Evolutionary conservation across 1,284 basidiomycete species (phyloP).

Genomic region (Ustilago tritici): DNA sequence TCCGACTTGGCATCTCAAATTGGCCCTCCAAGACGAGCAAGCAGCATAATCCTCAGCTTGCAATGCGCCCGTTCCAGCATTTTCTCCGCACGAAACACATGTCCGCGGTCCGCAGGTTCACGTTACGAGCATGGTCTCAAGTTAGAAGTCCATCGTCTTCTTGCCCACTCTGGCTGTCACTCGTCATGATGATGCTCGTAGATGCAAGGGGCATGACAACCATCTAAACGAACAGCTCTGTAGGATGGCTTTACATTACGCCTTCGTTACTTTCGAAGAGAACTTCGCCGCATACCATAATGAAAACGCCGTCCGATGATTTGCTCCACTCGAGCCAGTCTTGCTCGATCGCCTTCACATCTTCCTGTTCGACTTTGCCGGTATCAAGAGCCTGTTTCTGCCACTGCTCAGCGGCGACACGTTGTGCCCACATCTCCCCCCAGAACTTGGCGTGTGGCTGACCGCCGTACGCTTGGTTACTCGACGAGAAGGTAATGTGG

Average conservation of each 20-base stretch:
- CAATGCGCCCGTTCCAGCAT: not conserved
- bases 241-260: not conserved
- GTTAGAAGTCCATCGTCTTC: too few species aligned
- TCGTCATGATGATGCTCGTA: too few species aligned
- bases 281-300: slow-evolving; percentile 41
- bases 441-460: slow-evolving; percentile 31
- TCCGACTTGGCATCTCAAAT: too few species aligned
- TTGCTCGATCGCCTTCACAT: slow-evolving; percentile 21
- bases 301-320: slow-evolving; percentile 21
- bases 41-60: not conserved
- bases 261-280: slow-evolving; percentile 27
- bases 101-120: slow-evolving; percentile 4
- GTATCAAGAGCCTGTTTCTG: slow-evolving; percentile 29
- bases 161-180: too few species aligned
- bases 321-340: slow-evolving; percentile 34
- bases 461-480: slow-evolving; percentile 33
- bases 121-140: too few species aligned
- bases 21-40: too few species aligned
- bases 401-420: slow-evolving; percentile 26
- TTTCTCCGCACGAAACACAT: not conserved
- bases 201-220: too few species aligned
- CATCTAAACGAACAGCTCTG: too few species aligned
- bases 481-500: slow-evolving; percentile 35
- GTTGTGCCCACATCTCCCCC: slow-evolving; percentile 40
- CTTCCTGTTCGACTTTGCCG: slow-evolving; percentile 10